Evolutionary conservation across 2,329 filamentous ascomycete genomes (phyloP), one percentile per base, ranked within the genome.

Genomic region (Sporothrix brunneoviolacea): DNA sequence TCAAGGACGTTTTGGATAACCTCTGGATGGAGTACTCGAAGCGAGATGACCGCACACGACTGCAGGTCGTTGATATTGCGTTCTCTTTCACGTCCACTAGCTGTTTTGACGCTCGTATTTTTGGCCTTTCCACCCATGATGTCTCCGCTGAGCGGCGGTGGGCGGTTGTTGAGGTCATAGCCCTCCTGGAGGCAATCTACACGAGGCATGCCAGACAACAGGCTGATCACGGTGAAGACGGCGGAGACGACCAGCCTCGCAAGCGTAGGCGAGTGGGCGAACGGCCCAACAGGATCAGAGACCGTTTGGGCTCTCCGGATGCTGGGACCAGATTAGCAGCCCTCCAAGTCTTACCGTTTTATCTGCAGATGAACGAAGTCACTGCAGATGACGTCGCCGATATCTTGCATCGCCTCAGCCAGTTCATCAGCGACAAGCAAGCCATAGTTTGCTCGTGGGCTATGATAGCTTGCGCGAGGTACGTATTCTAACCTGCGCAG

Each of bases 401-500:
- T 1, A 63, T 84, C 4, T 62, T 93, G 3, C 71, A 75, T 8
- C 75, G 77, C 38, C 68, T 94, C 15, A 68, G 74, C 15, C 65
- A 69, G 10, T 73, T 77, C 48, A 79, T 86, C 38, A 74, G 79
- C 9, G 86, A 93, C 60, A 91, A 95, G 59, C 82, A 85, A 57
- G 68, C 70, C 13, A 65, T 68, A 8, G 70, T 84, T 36, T 79
- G 83, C 8, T 88, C 83, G 0, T 98, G 93, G 93, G 84, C 89
- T 16, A 81, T 95, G 71, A 65, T 96, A 47, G 84, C 83, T n/a
- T 80, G 89, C 62, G 75, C 88, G 55, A 88, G 86, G 88, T 91
- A 70, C n/a, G n/a, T n/a, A n/a, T n/a, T n/a, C n/a, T n/a, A n/a
- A n/a, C n/a, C n/a, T n/a, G n/a, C n/a, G n/a, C n/a, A n/a, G n/a